Base-by-base conservation (phyloP, 495 filamentous ascomycete species). In the Echria macrotheca region DNA sequence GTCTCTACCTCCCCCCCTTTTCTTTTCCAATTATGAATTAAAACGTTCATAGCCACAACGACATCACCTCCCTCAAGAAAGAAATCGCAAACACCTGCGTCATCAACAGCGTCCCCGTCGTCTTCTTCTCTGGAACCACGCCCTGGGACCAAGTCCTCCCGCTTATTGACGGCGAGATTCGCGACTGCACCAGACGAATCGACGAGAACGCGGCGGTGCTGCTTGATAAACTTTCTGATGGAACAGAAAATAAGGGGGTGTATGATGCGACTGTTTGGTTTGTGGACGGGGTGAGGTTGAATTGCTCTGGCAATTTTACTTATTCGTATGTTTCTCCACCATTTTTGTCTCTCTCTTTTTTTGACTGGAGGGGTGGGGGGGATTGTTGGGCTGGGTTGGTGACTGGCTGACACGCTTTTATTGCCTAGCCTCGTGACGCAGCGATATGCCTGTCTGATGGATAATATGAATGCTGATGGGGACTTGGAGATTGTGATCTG, bases 51-150 rank as follows among this genome's bases (percentile, higher is more conserved):
- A 46, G 50, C 10, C 28, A 40, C 50, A 52, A 52, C 43, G 50
- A 52, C 24, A 35, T 52, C 11, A 10, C 41, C 2, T 52, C 50
- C 4, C 24, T 52, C 15, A 35, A 52, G 28, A 52, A 52, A 14
- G 50, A 52, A 14, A 1, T 52, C 17, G 42, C 15, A 18, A 17
- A 35, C 18, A 15, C 39, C 19, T 52, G 42, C 19, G 15, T 41
- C 17, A 52, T 47, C 38, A 52, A 47, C 19, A 21, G 25, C 0
- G 25, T 52, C 7, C 42, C 42, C 19, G 33, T 52, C 1, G 25
- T 52, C n/a, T 41, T 46, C 25, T 19, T 21, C 28, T 3, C 24
- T 3, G 50, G 50, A 11, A 7, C 24, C 2, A 23, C 42, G 4
- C n/a, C n/a, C n/a, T 52, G 50, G 50, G 50, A 47, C 1, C 11